Evolutionary conservation across 805 yeast species (phyloP).

Genomic region (Metschnikowia drakensbergensis): DNA sequence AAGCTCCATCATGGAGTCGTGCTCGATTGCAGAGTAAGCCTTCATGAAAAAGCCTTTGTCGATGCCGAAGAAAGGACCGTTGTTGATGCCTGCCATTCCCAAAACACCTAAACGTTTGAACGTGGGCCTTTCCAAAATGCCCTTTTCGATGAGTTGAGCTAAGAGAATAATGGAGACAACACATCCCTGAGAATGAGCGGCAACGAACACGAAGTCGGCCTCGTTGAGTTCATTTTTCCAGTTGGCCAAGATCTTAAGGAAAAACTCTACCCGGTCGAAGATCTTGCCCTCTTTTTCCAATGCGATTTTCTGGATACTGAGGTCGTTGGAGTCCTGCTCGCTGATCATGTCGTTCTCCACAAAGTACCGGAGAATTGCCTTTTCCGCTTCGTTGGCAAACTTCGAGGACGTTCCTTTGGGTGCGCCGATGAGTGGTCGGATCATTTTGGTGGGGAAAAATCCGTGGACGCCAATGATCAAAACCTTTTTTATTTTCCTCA

Average conservation of each 20-base stretch:
- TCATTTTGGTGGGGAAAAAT: slow-evolving; percentile 83
- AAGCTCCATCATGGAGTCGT: slow-evolving; percentile 77
- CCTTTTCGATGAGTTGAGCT: slow-evolving; percentile 66
- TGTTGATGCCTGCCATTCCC: slow-evolving; percentile 94
- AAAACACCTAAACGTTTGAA: slow-evolving; percentile 60
- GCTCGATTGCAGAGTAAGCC: slow-evolving; percentile 88
- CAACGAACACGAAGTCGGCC: slow-evolving; percentile 87
- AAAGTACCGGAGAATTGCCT: slow-evolving; percentile 62
- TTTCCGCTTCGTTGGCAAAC: slow-evolving; percentile 88
- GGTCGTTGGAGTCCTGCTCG: slow-evolving; percentile 29
- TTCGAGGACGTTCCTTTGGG: slow-evolving; percentile 94
- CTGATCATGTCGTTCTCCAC: slow-evolving; percentile 36
- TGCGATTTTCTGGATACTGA: slow-evolving; percentile 81
- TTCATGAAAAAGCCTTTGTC: slow-evolving; percentile 80
- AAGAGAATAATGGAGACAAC: slow-evolving; percentile 82
- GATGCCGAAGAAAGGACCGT: slow-evolving; percentile 90
- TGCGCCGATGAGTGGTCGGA: slow-evolving; percentile 84
- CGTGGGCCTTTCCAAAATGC: slow-evolving; percentile 35
- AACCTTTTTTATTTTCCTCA: slow-evolving; percentile 49
- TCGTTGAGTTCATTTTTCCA: slow-evolving; percentile 56
- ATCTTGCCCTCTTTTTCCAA: slow-evolving; percentile 92
- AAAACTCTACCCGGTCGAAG: slow-evolving; percentile 77
- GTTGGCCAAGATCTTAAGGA: slow-evolving; percentile 64
- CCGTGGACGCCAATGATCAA: slow-evolving; percentile 94
- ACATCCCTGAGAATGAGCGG: slow-evolving; percentile 94